phyloP scores from a whole-genome alignment of 495 filamentous ascomycete species.

The Friedmanniomyces simplex region DNA sequence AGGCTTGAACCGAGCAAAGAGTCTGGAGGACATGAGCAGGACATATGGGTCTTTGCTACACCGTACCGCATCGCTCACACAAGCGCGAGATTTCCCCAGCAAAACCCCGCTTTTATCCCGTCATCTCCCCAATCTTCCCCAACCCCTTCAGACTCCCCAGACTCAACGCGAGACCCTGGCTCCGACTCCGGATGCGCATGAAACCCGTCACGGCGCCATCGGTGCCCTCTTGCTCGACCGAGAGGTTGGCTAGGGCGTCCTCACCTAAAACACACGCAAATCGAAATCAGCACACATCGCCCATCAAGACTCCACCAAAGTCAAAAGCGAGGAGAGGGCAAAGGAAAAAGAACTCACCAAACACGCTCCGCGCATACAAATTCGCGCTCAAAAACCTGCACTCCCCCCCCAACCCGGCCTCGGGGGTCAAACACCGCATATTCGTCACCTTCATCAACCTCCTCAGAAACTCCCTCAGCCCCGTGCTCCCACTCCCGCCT shows the following conservation, averaged over 20 bases:
- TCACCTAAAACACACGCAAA: too few relatives aligned
- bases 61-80: too few relatives aligned
- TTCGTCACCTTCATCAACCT: constrained; percentile 96
- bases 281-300: too few relatives aligned
- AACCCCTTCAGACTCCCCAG: constrained; percentile 91
- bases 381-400: constrained; percentile 98
- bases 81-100: too few relatives aligned
- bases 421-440: constrained; percentile 96
- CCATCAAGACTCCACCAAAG: constrained; percentile 13
- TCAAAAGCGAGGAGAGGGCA: neutral
- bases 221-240: constrained; percentile 94
- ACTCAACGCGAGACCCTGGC: constrained; percentile 89
- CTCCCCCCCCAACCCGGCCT: constrained; percentile 91
- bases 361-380: constrained; percentile 92
- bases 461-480: constrained; percentile 80
- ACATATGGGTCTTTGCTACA: too few relatives aligned
- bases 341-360: constrained; percentile 64
- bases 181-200: constrained; percentile 94
- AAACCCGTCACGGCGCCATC: constrained; percentile 97
- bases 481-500: constrained; percentile 51
- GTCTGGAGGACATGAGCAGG: too few relatives aligned
- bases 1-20: too few relatives aligned
- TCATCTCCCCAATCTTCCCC: constrained; percentile 51
- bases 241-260: constrained; percentile 96
- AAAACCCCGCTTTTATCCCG: too few relatives aligned